A percentile compares a stretch with the other conserved stretches of the same genome.
phyloP scores from a whole-genome alignment of 2,329 filamentous ascomycete genomes.

The Pseudocercospora musae region DNA sequence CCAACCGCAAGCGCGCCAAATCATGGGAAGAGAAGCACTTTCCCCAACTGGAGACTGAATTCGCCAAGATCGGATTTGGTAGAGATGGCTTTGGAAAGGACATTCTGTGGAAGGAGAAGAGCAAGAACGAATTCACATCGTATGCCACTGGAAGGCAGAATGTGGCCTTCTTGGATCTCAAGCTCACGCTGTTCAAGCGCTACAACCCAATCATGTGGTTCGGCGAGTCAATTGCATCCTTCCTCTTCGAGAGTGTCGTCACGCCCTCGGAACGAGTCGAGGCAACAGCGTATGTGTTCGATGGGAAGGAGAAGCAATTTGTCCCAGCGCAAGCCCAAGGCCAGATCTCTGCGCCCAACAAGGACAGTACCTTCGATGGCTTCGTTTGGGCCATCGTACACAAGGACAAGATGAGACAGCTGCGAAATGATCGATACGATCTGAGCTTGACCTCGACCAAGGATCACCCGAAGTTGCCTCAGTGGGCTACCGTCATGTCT shows the following conservation, averaged over 20 bases:
- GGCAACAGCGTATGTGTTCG: slow-evolving; percentile 79
- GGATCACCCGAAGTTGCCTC: slow-evolving; percentile 83
- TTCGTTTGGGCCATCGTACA: slow-evolving; percentile 96
- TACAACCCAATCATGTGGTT: slow-evolving; percentile 72
- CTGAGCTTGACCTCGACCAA: slow-evolving; percentile 89
- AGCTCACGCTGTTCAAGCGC: slow-evolving; percentile 75
- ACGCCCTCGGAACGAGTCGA: slow-evolving; percentile 70
- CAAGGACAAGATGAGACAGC: slow-evolving; percentile 86
- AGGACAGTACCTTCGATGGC: slow-evolving; percentile 69
- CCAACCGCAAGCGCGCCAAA: slow-evolving; percentile 76
- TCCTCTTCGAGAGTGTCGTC: slow-evolving; percentile 76
- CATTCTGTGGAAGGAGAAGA: slow-evolving; percentile 73
- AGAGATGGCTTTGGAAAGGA: slow-evolving; percentile 63
- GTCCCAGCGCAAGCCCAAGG: slow-evolving; percentile 59
- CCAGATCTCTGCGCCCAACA: slow-evolving; percentile 46
- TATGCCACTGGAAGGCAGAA: slow-evolving; percentile 94
- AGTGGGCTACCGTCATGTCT: slow-evolving; percentile 91
- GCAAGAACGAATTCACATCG: slow-evolving; percentile 76
- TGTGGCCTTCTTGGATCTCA: slow-evolving; percentile 83
- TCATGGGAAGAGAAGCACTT: slow-evolving; percentile 76
- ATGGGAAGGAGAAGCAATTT: slow-evolving; percentile 80
- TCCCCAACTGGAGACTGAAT: slow-evolving; percentile 72
- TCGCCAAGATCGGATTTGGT: slow-evolving; percentile 79
- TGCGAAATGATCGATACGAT: slow-evolving; percentile 92
- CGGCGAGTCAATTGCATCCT: slow-evolving; percentile 66